phyloP scores from a whole-genome alignment of 140 eudicot species.

The Stevia rebaudiana region DNA sequence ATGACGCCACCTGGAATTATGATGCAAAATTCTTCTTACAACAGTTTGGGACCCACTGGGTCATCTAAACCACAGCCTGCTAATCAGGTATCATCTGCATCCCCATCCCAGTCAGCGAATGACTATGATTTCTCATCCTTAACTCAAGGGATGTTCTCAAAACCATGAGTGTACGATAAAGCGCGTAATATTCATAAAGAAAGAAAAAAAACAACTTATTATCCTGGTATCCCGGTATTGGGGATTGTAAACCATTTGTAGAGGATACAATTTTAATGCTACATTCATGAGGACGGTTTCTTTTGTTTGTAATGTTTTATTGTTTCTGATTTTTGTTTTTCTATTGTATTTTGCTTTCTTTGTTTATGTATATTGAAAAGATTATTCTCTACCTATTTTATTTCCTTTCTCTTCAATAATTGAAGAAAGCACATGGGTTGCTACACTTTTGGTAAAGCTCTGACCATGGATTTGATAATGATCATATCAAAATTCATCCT shows the following conservation, averaged over 20 bases:
- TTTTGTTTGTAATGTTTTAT: constrained; percentile 1
- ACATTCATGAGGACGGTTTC: constrained; percentile 20
- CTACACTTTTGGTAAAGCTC: neutral
- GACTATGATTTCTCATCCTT: constrained; percentile 93
- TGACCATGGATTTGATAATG: neutral
- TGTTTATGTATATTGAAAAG: constrained; percentile 18
- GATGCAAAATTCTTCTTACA: constrained; percentile 43
- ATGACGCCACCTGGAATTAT: constrained; percentile 33
- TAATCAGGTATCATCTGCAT: constrained; percentile 44
- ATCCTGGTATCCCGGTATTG: constrained; percentile 26
- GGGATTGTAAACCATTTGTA: constrained; percentile 58
- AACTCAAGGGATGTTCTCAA: constrained; percentile 92
- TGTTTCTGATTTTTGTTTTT: neutral
- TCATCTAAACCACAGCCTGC: constrained; percentile 40
- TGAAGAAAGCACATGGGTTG: neutral
- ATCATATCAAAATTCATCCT: no score
- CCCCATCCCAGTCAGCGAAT: constrained; percentile 54
- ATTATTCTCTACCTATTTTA: constrained; percentile 9
- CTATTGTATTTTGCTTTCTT: neutral
- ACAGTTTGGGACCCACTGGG: constrained; percentile 45
- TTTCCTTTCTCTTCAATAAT: neutral
- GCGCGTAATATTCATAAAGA: constrained; percentile 23
- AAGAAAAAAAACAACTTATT: constrained; percentile 21
- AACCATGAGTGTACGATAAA: constrained; percentile 49
- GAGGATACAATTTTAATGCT: constrained; percentile 34